These are phyloP conservation scores for Blastomyces percursus DNA, from an alignment of 2,329 filamentous ascomycete species.

Conservation along the genomic window DNA sequence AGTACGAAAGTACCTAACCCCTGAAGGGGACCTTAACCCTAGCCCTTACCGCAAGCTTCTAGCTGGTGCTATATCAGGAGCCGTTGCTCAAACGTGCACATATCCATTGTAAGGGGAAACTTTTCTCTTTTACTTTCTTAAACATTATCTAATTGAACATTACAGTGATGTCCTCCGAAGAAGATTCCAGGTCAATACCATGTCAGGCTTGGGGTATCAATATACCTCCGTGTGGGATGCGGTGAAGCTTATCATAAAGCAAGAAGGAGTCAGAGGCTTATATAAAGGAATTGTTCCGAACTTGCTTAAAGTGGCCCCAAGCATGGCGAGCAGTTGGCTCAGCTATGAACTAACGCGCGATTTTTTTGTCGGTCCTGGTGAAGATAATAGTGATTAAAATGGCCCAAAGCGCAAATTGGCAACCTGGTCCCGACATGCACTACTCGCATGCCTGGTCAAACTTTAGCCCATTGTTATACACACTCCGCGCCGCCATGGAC, in stretches of 20 bases:
- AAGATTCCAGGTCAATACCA: constrained; percentile 97
- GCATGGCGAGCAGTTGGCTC: constrained; percentile 97
- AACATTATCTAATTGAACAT: constrained; percentile 9
- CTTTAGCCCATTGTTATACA: not conserved
- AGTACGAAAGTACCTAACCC: constrained; percentile 71
- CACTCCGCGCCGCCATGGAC: not conserved
- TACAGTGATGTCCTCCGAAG: constrained; percentile 77
- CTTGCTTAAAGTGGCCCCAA: constrained; percentile 89
- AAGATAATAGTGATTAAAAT: constrained; percentile 12
- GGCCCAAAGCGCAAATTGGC: not conserved
- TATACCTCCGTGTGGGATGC: constrained; percentile 84
- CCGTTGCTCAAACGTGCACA: constrained; percentile 92
- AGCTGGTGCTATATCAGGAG: constrained; percentile 88
- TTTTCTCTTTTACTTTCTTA: constrained; percentile 3
- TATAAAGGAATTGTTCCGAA: constrained; percentile 97
- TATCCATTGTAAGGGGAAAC: constrained; percentile 77
- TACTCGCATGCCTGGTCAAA: not conserved
- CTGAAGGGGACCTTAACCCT: constrained; percentile 77
- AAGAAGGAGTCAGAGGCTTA: constrained; percentile 74
- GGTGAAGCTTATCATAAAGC: constrained; percentile 63
- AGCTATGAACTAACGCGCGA: constrained; percentile 93
- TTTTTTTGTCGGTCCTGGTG: constrained; percentile 54
- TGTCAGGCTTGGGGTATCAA: constrained; percentile 95
- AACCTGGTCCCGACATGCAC: not conserved
- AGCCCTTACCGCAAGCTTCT: constrained; percentile 67